Base-by-base conservation (phyloP, 2,329 filamentous ascomycete genomes). In the Aureobasidium melanogenum region DNA sequence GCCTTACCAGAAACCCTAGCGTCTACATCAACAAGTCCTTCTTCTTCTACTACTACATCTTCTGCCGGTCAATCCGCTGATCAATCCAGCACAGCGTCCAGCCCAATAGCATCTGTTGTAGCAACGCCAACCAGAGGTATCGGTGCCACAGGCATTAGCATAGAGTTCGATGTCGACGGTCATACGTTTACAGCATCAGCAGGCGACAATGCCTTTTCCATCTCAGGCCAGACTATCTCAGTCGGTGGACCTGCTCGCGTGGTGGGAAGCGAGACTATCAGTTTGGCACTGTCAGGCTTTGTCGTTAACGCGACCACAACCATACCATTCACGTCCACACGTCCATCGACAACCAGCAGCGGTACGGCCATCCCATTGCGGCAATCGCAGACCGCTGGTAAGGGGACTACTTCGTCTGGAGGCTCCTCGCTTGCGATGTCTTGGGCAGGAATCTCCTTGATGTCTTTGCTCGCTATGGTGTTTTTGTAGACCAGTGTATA, bases 191-290 rank as follows among this genome's bases (percentile, higher is more conserved):
- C 58, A 6, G 58, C 58, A 10, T 52, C 47, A 15, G 58, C 58
- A 26, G 55, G 48, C 32, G 17, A 55, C 15, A 54, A 54, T 22
- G 55, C 36, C 8, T 55, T 62, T 19, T 46, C 48, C 34, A 59
- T 62, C 19, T 28, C n/a, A 10, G 61, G 38, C 12, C 36, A 47
- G 24, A 62, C 61, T 6, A 36, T 62, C 5, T 51, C 44, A 14
- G 36, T 48, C 22, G 61, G 55, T 15, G 55, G 61, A 6, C 28
- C 44, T 9, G 44, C 55, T 15, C 43, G 22, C 26, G 55, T 52
- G 4, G 32, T 62, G 15, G 61, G 52, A 7, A 55, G 61, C 15
- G 54, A 62, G 10, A 62, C 61, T n/a, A 19, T 62, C 22, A 62
- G 61, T 34, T 4, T 60, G 17, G 61, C 24, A 5, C 10, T 41